Evolutionary conservation across 306 rosid genomes (phyloP), one percentile per base, ranked within the genome.

Genomic region (Casuarina equisetifolia): DNA sequence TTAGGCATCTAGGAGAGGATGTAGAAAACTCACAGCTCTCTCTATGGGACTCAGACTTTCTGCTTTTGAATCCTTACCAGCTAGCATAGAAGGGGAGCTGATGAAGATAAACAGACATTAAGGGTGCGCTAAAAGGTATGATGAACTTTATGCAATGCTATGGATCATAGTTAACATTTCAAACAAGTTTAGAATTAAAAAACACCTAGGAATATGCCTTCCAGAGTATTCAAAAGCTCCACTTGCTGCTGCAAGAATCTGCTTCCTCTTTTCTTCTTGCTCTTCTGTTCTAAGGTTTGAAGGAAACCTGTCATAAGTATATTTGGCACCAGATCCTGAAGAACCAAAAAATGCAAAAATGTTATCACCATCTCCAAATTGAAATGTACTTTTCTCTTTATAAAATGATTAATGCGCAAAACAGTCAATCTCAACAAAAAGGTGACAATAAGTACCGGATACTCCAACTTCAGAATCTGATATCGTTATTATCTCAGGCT

Each of bases 221-320:
- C 89, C 92, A 9, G 96, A 90, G 82, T 87, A 87, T 77, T 90
- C 93, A 83, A 89, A 89, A 69, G 93, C 96, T 69, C 91, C 94
- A 86, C 94, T 92, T 48, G 88, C 90, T 46, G 90, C 86, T 42
- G 94, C 91, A 80, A 95, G 98, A 83, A 86, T 86, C 86, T 92
- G 97, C 83, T 69, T 90, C 86, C 99, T 86, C 87, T 92, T 91
- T 84, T 95, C 99, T 87, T 89, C 92, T 85, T 95, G 92, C 82
- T 91, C 99, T 83, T 89, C 94, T 1, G 94, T 87, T 86, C 92
- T 88, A 80, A 84, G 79, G 83, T 81, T 90, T 73, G 92, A 84
- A 19, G 99, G 99, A 84, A 95, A 95, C 82, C 97, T 86, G 81
- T 95, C 96, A 76, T 92, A 87, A 35, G 91, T 89, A 81, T 88